Evolutionary conservation across 371 early-diverging fungal species (phyloP).

Genomic region (Mucor ambiguus): DNA sequence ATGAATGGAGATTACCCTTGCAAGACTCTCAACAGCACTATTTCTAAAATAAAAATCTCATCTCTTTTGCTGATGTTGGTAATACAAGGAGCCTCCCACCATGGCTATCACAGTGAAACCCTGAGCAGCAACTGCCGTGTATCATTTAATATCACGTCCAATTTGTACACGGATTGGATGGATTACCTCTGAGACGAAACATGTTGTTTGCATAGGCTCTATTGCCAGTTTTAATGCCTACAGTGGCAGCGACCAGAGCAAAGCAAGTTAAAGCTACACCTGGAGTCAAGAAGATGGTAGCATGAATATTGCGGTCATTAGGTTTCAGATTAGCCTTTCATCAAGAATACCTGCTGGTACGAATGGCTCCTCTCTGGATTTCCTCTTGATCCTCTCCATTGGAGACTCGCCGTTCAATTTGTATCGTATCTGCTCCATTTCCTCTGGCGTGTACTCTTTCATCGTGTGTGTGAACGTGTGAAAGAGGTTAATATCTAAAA

Average conservation of each 20-base stretch:
- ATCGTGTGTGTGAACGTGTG: constrained; percentile 9
- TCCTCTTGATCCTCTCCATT: constrained; percentile 45
- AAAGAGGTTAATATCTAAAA: not conserved
- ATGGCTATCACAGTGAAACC: constrained; percentile 47
- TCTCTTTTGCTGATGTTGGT: constrained; percentile 33
- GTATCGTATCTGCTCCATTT: constrained; percentile 43
- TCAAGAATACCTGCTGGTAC: constrained; percentile 46
- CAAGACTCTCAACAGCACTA: not conserved
- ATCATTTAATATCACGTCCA: not conserved
- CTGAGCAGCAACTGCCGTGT: constrained; percentile 44
- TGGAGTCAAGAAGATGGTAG: constrained; percentile 4
- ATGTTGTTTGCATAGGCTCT: constrained; percentile 52
- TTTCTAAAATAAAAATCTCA: not conserved
- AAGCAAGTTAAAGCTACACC: constrained; percentile 57
- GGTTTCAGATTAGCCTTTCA: not conserved
- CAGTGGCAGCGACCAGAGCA: constrained; percentile 52
- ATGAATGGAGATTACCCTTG: constrained; percentile 66
- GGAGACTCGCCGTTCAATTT: constrained; percentile 43
- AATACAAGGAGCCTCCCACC: constrained; percentile 50
- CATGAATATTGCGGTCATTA: not conserved
- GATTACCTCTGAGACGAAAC: constrained; percentile 51
- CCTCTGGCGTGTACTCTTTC: constrained; percentile 36
- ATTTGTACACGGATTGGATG: not conserved
- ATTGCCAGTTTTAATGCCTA: constrained; percentile 49
- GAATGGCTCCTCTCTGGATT: constrained; percentile 50